phyloP scores from a whole-genome alignment of 257 asterid species.

The Cinchona pubescens region DNA sequence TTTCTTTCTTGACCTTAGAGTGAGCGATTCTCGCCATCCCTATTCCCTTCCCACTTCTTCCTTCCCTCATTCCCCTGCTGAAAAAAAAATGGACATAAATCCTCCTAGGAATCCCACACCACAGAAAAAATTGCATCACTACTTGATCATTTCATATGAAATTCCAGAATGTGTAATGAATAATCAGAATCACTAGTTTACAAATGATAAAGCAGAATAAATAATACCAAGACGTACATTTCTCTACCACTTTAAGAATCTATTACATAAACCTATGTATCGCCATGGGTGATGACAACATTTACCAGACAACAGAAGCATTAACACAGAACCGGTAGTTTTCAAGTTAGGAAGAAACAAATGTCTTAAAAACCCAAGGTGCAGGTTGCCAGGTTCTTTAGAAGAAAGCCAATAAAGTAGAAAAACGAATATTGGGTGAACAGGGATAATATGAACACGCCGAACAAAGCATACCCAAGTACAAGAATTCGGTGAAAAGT shows the following conservation, averaged over 20 bases:
- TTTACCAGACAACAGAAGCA: neutral
- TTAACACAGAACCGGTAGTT: neutral
- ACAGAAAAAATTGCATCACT: neutral
- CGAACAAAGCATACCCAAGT: constrained; percentile 41
- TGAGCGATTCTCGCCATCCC: too few relatives aligned
- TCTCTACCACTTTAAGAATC: too few relatives aligned
- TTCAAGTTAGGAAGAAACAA: neutral
- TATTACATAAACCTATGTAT: too few relatives aligned
- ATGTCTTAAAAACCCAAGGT: neutral
- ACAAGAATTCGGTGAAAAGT: constrained; percentile 76
- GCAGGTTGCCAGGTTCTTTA: neutral
- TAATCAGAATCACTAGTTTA: too few relatives aligned
- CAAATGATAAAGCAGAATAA: neutral
- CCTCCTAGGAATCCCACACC: neutral
- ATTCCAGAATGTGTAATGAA: neutral
- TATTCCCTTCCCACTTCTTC: too few relatives aligned
- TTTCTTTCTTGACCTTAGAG: too few relatives aligned
- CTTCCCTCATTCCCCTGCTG: too few relatives aligned
- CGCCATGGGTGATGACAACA: neutral
- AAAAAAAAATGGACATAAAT: neutral
- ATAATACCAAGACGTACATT: too few relatives aligned
- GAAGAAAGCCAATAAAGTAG: neutral
- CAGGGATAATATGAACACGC: neutral
- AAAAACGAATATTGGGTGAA: neutral
- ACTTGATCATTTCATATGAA: neutral